Evolutionary conservation across 2,329 filamentous ascomycete genomes (phyloP).

Genomic region (Grosmannia clavigera): DNA sequence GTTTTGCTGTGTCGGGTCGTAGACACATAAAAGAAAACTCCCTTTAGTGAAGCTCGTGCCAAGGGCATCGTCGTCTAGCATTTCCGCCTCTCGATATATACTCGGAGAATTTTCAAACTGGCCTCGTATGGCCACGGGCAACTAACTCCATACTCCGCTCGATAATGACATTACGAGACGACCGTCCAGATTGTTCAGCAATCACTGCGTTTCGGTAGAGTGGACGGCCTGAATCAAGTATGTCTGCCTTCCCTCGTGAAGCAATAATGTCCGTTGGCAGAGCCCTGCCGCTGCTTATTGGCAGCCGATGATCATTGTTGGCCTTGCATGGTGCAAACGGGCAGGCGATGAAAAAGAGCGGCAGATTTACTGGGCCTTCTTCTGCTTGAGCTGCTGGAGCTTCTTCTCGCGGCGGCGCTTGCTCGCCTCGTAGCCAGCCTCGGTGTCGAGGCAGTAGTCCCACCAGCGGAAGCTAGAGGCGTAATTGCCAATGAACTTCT

Average conservation of each 20-base stretch:
- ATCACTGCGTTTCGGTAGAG: neutral
- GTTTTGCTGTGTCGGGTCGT: neutral
- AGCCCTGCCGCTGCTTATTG: neutral
- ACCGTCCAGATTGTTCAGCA: neutral
- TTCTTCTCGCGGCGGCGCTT: constrained; percentile 74
- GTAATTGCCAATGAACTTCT: constrained; percentile 98
- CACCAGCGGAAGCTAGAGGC: constrained; percentile 98
- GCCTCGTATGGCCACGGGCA: neutral
- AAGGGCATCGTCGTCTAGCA: neutral
- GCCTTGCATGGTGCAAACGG: neutral
- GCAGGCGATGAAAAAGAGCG: neutral
- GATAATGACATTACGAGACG: neutral
- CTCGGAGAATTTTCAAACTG: neutral
- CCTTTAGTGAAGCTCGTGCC: neutral
- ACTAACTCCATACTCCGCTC: neutral
- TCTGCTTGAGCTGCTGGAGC: constrained; percentile 49
- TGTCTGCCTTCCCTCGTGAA: neutral
- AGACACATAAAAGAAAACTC: neutral
- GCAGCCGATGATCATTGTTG: neutral
- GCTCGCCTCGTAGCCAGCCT: constrained; percentile 77
- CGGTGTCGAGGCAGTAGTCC: constrained; percentile 89
- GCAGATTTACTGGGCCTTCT: constrained; percentile 50
- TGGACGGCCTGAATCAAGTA: too few species aligned
- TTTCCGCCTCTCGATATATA: neutral
- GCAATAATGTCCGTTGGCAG: neutral